A percentile compares a stretch with the other conserved stretches of the same genome.
Conservation (phyloP, 1,284 basidiomycete species). For the Melampsora larici-populina region DNA sequence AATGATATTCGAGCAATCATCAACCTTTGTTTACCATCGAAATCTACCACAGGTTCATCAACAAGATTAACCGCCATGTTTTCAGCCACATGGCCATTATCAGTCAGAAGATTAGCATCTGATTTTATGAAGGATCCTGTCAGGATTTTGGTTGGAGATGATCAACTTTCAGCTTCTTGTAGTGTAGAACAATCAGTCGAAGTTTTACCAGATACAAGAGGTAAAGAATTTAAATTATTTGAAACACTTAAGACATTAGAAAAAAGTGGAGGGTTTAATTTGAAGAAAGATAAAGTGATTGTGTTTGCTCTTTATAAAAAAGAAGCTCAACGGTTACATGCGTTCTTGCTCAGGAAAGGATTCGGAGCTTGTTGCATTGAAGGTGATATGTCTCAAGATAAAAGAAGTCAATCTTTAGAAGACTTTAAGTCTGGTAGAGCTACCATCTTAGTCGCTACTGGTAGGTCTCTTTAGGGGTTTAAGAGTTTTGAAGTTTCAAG, state of each 20-base stretch:
- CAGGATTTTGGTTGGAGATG: slow-evolving; percentile 88
- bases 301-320: slow-evolving; percentile 98
- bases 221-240: slow-evolving; percentile 69
- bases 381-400: slow-evolving; percentile 84
- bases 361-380: slow-evolving; percentile 79
- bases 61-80: slow-evolving; percentile 59
- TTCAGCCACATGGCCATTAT: slow-evolving; percentile 97
- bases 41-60: slow-evolving; percentile 41
- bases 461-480: neutral
- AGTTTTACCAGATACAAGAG: slow-evolving; percentile 79
- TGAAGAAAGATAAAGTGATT: slow-evolving; percentile 56
- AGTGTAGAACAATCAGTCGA: slow-evolving; percentile 75
- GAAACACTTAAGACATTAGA: neutral
- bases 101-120: slow-evolving; percentile 86
- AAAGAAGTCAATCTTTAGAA: slow-evolving; percentile 80
- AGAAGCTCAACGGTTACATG: slow-evolving; percentile 84
- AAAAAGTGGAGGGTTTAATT: neutral
- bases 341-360: slow-evolving; percentile 71
- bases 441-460: slow-evolving; percentile 83
- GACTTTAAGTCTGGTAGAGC: slow-evolving; percentile 82
- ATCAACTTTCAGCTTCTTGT: slow-evolving; percentile 91
- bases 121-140: slow-evolving; percentile 84
- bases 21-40: slow-evolving; percentile 63
- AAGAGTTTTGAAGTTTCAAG: neutral
- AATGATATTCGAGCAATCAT: slow-evolving; percentile 95